A percentile compares a stretch with the other conserved stretches of the same genome.
These are phyloP conservation scores for Inonotus hispidus DNA, from an alignment of 1,284 basidiomycete genomes.

Conservation along the genomic window DNA sequence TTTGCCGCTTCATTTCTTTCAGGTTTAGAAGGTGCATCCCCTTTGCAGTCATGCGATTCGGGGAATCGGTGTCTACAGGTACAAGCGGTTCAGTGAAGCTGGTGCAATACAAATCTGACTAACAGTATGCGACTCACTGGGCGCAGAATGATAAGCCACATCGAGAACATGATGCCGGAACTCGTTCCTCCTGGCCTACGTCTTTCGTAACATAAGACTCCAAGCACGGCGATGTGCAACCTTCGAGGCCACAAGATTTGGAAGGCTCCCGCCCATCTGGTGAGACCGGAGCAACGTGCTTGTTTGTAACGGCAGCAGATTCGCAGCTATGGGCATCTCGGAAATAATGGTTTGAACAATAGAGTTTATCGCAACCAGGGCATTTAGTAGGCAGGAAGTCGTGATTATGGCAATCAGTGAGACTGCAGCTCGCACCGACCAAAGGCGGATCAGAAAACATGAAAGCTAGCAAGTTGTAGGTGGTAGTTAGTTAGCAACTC, in stretches of 20 bases:
- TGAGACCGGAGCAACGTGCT: not conserved
- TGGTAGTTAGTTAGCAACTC: not conserved
- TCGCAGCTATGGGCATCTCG: constrained; percentile 4
- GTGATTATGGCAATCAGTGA: not conserved
- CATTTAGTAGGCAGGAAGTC: constrained; percentile 8
- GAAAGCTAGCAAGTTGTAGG: not conserved
- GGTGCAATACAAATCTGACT: constrained; percentile 21
- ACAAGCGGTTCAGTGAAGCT: not conserved
- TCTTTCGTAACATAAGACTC: constrained; percentile 32
- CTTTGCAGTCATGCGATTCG: constrained; percentile 43
- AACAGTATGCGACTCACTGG: constrained; percentile 37
- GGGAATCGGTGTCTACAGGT: not conserved
- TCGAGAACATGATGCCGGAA: constrained; percentile 39
- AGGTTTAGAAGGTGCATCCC: constrained; percentile 19
- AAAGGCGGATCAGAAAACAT: not conserved
- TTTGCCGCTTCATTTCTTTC: constrained; percentile 45
- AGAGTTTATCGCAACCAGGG: not conserved
- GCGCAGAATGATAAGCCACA: constrained; percentile 60
- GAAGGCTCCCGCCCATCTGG: not conserved
- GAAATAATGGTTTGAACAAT: constrained; percentile 3
- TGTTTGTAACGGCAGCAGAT: not conserved
- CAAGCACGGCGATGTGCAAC: constrained; percentile 53
- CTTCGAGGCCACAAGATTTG: constrained; percentile 38
- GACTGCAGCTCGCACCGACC: not conserved
- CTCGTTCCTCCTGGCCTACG: constrained; percentile 25